These are phyloP conservation scores for Gastrolobium bilobum DNA, from an alignment of 306 rosid species.

Conservation along the genomic window DNA sequence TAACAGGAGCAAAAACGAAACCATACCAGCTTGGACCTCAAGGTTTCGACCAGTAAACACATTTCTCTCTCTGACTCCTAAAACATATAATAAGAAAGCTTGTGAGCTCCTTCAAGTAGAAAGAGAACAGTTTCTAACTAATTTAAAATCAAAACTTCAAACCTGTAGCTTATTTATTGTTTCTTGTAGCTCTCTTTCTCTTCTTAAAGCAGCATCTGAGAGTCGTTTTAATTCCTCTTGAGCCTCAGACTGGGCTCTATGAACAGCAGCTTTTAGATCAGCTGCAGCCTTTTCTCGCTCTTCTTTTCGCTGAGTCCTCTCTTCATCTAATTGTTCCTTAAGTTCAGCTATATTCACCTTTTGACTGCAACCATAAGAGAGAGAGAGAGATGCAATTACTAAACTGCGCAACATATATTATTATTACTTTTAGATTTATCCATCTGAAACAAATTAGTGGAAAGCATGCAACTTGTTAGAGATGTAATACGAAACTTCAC, in stretches of 20 bases:
- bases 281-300: conserved; percentile 88
- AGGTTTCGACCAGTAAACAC: conserved; percentile 73
- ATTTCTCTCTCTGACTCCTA: conserved; percentile 89
- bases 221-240: conserved; percentile 78
- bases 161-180: conserved; percentile 86
- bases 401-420: conserved; percentile 19
- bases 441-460: conserved; percentile 16
- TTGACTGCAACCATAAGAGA: conserved; percentile 66
- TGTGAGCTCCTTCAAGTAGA: conserved; percentile 35
- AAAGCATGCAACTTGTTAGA: background rate
- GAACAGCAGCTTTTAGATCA: conserved; percentile 89
- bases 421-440: conserved; percentile 15
- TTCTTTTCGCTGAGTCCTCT: conserved; percentile 77
- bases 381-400: conserved; percentile 27
- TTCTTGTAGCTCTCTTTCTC: conserved; percentile 86
- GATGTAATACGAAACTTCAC: too few species aligned
- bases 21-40: conserved; percentile 91
- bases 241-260: conserved; percentile 85
- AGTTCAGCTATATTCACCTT: conserved; percentile 80
- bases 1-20: conserved; percentile 43
- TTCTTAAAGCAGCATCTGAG: conserved; percentile 70
- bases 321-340: conserved; percentile 80
- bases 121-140: conserved; percentile 20
- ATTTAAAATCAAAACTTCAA: conserved; percentile 43
- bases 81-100: conserved; percentile 45